Conservation (phyloP, 768 basidiomycete species). For the Macrolepiota albuminosa region DNA sequence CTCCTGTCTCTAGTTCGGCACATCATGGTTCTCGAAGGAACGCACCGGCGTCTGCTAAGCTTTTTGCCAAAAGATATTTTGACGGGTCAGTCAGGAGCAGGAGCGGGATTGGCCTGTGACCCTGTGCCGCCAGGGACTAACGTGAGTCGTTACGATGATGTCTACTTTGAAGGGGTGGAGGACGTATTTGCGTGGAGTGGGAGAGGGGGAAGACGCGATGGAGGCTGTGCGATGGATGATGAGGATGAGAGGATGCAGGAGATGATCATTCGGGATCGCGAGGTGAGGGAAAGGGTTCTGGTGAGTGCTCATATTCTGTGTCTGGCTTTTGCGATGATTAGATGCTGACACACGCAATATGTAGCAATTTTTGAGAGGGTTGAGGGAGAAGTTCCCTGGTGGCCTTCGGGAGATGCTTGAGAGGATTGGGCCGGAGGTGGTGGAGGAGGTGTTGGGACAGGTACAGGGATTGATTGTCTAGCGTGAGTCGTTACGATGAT, state of each 20-base stretch:
- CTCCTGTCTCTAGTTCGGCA: conserved; percentile 60
- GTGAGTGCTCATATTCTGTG: conserved; percentile 31
- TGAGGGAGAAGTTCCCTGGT: conserved; percentile 56
- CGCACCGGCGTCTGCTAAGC: conserved; percentile 53
- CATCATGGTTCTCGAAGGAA: conserved; percentile 65
- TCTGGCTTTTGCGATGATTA: neutral
- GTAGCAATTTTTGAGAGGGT: conserved; percentile 41
- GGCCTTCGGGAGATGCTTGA: conserved; percentile 64
- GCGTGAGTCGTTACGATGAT: too few relatives aligned
- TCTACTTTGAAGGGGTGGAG: conserved; percentile 70
- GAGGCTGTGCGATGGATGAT: conserved; percentile 28
- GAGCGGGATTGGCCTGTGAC: conserved; percentile 68
- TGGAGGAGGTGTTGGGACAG: conserved; percentile 55
- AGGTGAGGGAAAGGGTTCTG: conserved; percentile 32
- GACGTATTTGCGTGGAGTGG: conserved; percentile 36
- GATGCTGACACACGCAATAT: conserved; percentile 30
- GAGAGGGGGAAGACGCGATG: conserved; percentile 20
- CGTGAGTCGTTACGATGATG: conserved; percentile 57
- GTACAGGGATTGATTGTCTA: conserved; percentile 23
- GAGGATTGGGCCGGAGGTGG: conserved; percentile 47
- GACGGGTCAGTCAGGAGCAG: conserved; percentile 9
- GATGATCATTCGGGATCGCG: conserved; percentile 53
- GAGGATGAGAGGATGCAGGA: conserved; percentile 50
- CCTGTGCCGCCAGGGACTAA: conserved; percentile 73
- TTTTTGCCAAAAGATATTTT: conserved; percentile 65